These are phyloP conservation scores for Fusarium humuli DNA, from an alignment of 2,329 filamentous ascomycete genomes.

Conservation along the genomic window DNA sequence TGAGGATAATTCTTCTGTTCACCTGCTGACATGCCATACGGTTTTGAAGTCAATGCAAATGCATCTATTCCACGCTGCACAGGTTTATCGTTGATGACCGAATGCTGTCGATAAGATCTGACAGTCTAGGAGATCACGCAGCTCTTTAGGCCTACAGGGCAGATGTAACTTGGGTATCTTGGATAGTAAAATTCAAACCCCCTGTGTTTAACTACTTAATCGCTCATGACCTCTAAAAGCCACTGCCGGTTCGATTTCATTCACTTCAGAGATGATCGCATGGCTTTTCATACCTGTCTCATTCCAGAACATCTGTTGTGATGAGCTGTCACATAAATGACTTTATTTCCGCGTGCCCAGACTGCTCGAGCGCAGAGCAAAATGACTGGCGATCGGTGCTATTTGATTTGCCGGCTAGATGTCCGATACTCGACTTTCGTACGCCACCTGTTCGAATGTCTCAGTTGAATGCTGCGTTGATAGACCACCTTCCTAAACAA, in stretches of 20 bases:
- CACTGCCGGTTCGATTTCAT: neutral
- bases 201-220: neutral
- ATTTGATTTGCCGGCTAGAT: neutral
- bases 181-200: neutral
- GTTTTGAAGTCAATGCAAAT: neutral
- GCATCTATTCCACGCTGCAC: neutral
- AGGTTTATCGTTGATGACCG: no score
- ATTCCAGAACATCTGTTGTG: neutral
- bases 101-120: no score
- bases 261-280: neutral
- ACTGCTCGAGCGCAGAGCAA: neutral
- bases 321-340: neutral
- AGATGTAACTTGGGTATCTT: no score
- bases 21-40: neutral
- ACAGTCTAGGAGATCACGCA: neutral
- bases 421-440: neutral
- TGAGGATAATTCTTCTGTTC: no score
- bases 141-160: neutral
- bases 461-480: neutral
- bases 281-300: neutral
- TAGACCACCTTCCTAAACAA: constrained; percentile 19
- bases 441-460: constrained; percentile 21
- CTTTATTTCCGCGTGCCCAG: neutral
- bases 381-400: neutral
- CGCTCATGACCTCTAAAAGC: neutral